These are phyloP conservation scores for Trypanosoma vivax DNA, from an alignment of 208 protist species.

Conservation along the genomic window DNA sequence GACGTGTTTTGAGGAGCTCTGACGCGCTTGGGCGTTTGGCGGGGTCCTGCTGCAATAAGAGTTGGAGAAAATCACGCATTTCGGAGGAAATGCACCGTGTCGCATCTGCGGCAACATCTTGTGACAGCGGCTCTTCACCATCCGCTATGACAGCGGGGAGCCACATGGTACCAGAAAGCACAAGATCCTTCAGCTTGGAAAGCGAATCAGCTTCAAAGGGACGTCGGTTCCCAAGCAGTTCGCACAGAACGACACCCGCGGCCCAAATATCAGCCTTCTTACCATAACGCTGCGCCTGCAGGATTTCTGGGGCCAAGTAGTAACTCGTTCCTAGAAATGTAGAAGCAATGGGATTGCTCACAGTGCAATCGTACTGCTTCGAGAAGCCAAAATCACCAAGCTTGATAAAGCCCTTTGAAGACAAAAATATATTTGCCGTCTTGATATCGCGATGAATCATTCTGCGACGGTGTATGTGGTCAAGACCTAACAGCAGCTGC, in stretches of 20 bases:
- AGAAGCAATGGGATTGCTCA: slow-evolving; percentile 71
- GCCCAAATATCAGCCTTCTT: slow-evolving; percentile 89
- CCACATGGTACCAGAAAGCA: slow-evolving; percentile 43
- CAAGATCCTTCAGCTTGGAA: slow-evolving; percentile 45
- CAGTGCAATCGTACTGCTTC: slow-evolving; percentile 81
- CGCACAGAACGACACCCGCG: slow-evolving; percentile 74
- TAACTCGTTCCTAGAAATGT: slow-evolving; percentile 90
- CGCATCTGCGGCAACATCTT: neutral
- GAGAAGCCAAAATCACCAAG: slow-evolving; percentile 92
- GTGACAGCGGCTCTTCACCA: slow-evolving; percentile 2
- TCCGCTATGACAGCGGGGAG: slow-evolving; percentile 33
- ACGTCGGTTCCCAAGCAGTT: slow-evolving; percentile 65
- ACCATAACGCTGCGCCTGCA: slow-evolving; percentile 71
- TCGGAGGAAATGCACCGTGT: slow-evolving; percentile 44
- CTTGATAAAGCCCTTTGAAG: slow-evolving; percentile 78
- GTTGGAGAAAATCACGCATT: slow-evolving; percentile 67
- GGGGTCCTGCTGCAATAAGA: slow-evolving; percentile 58
- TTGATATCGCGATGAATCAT: slow-evolving; percentile 93
- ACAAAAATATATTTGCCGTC: slow-evolving; percentile 86
- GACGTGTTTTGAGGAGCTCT: slow-evolving; percentile 60
- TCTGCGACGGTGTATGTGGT: slow-evolving; percentile 79
- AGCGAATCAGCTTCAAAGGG: slow-evolving; percentile 66
- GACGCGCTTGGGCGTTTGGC: slow-evolving; percentile 57
- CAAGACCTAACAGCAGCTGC: slow-evolving; percentile 72
- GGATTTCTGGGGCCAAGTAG: slow-evolving; percentile 90